Base-by-base conservation (phyloP, 2,329 filamentous ascomycete species). In the Dothideomycetidae sp. region DNA sequence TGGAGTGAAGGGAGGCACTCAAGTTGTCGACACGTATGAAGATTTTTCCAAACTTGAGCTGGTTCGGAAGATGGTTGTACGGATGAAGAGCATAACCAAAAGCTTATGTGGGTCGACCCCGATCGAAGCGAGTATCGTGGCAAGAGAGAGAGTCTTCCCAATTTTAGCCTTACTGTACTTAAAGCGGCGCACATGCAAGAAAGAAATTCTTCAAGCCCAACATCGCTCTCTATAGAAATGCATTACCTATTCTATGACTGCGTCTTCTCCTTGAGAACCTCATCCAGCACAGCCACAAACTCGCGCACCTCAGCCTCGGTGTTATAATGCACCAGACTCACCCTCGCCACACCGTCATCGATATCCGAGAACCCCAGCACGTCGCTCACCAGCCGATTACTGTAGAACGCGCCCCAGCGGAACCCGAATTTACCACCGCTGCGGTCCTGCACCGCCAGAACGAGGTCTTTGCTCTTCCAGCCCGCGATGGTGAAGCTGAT, bases 291-390 rank as follows among this genome's bases (percentile, higher is more conserved):
- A 23, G 60, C 58, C 13, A 75, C 62, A 39, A 75, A 62, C 5
- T 53, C 59, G 31, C 61, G 56, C 3, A 77, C 61, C 50, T 78
- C 74, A 3, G 73, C 67, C 46, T 71, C 71, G 2, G 75, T 80
- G 48, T 83, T 83, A 50, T 83, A 83, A 55, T 82, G 78, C 38
- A 78, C 67, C 63, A 81, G 64, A 48, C 75, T 80, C n/a, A 81
- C 73, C 44, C 79, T 65, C 3, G 79, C 66, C 5, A 82, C 70
- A 0, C 76, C 79, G 46, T 80, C 67, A 5, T 68, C 61, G 0
- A 62, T 66, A 34, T 80, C 55, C 10, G 17, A 2, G 16, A 58
- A 33, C 0, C 64, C 64, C 26, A 82, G 50, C 0, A 80, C 58
- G 2, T 78, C 70, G 41, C 70, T 60, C 10, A 71, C 62, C 44